phyloP scores from a whole-genome alignment of 2,329 filamentous ascomycete genomes.

The Fusarium sp. region DNA sequence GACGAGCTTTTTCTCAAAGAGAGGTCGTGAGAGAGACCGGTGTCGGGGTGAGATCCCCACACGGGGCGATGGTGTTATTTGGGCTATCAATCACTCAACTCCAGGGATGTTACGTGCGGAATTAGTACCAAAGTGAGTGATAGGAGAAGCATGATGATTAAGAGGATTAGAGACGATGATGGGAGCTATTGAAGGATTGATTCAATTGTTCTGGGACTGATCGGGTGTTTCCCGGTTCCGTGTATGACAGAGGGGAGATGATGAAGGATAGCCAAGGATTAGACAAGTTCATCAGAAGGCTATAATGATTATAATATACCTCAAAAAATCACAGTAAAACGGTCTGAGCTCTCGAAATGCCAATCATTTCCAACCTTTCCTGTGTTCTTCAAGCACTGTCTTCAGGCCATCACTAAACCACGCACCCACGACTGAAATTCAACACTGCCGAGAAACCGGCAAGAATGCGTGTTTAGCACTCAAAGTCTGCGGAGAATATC shows the following conservation, averaged over 20 bases:
- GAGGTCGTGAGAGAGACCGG: constrained; percentile 20
- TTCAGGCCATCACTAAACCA: not conserved
- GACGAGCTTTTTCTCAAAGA: constrained; percentile 12
- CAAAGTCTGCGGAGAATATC: not conserved
- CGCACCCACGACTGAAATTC: not conserved
- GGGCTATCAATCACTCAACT: constrained; percentile 40
- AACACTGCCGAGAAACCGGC: not conserved
- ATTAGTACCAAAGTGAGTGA: not conserved
- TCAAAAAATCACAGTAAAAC: not conserved
- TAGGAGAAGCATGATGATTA: not conserved
- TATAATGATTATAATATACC: too few species aligned
- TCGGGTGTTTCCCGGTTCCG: not conserved
- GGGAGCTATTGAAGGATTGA: not conserved
- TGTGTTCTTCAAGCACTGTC: not conserved
- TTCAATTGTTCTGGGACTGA: not conserved
- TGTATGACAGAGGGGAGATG: not conserved
- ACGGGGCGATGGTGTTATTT: constrained; percentile 42
- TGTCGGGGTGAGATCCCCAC: constrained; percentile 36
- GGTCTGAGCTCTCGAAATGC: rapidly evolving
- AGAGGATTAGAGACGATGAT: not conserved
- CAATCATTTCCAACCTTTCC: rapidly evolving
- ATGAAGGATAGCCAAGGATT: not conserved
- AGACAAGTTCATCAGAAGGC: not conserved
- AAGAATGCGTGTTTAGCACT: not conserved
- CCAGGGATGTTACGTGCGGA: not conserved